A percentile compares a stretch with the other conserved stretches of the same genome.
These are phyloP conservation scores for Exophiala bonariae DNA, from an alignment of 2,329 filamentous ascomycete genomes.

Conservation along the genomic window DNA sequence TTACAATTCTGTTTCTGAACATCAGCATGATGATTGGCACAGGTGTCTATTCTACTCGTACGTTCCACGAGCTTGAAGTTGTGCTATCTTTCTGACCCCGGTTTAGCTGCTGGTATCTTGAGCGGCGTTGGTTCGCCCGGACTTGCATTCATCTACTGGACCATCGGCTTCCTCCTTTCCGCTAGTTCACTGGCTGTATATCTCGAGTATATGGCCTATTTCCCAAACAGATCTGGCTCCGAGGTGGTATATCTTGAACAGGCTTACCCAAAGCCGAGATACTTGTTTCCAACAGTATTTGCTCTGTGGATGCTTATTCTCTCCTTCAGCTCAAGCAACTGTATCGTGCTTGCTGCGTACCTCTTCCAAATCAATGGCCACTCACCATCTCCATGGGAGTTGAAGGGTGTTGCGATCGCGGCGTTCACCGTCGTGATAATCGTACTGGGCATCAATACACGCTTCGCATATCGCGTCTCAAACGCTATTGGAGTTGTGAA, in stretches of 20 bases:
- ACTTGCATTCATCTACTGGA: conserved; percentile 63
- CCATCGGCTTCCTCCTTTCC: conserved; percentile 61
- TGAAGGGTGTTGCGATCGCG: conserved; percentile 66
- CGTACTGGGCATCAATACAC: conserved; percentile 55
- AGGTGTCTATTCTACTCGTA: conserved; percentile 59
- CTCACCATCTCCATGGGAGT: conserved; percentile 59
- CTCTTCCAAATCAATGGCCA: conserved; percentile 58
- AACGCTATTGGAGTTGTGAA: conserved; percentile 62
- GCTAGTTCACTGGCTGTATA: conserved; percentile 58
- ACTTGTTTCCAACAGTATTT: conserved; percentile 64
- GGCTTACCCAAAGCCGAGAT: conserved; percentile 63
- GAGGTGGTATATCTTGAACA: conserved; percentile 71
- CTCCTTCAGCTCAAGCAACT: conserved; percentile 66
- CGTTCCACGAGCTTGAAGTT: neutral
- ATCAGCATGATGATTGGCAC: conserved; percentile 57
- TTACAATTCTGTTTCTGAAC: conserved; percentile 55
- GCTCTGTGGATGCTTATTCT: conserved; percentile 64
- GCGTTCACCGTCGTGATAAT: conserved; percentile 58
- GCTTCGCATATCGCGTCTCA: conserved; percentile 55
- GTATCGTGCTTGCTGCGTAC: conserved; percentile 64
- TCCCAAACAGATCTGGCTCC: conserved; percentile 64
- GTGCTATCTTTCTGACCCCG: neutral
- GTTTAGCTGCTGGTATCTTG: conserved; percentile 41
- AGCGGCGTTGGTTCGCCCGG: conserved; percentile 62
- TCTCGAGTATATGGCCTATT: conserved; percentile 64